phyloP scores from a whole-genome alignment of 352 stramenopile genomes.

The Pythium dissimile region DNA sequence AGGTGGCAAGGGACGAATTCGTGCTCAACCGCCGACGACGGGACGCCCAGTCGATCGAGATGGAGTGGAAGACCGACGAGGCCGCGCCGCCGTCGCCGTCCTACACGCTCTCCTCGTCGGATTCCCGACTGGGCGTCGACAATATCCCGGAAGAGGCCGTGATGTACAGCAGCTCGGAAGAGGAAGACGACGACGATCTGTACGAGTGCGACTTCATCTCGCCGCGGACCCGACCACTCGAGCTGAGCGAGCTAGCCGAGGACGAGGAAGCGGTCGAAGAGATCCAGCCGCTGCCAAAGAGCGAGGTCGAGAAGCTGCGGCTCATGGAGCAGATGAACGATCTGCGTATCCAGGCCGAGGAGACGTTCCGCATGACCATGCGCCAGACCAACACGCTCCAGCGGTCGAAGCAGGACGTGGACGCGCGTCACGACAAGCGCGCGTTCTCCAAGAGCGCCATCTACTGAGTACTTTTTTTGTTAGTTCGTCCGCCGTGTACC shows the following conservation, averaged over 20 bases:
- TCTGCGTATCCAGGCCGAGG: not conserved
- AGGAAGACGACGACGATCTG: not conserved
- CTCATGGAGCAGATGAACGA: slow-evolving; percentile 11
- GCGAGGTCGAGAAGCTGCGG: not conserved
- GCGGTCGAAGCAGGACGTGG: not conserved
- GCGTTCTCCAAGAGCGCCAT: slow-evolving; percentile 1
- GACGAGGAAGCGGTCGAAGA: not conserved
- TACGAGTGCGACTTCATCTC: not conserved
- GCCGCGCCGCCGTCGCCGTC: not conserved
- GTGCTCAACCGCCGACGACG: not conserved
- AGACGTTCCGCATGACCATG: slow-evolving; percentile 7
- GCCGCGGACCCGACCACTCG: not conserved
- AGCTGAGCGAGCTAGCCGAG: not conserved
- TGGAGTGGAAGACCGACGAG: not conserved
- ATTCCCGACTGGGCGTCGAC: not conserved
- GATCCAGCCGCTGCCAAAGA: not conserved
- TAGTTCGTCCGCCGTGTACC: too few relatives aligned
- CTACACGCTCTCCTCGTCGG: not conserved
- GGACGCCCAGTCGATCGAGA: not conserved
- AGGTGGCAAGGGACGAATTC: slow-evolving; percentile 4
- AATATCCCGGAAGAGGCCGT: not conserved
- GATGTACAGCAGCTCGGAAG: not conserved
- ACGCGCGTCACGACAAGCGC: not conserved
- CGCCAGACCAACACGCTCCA: not conserved
- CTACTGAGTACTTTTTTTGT: slow-evolving; percentile 5